These are phyloP conservation scores for Taphrina confusa DNA, from an alignment of 1,139 yeast genomes.

Conservation along the genomic window DNA sequence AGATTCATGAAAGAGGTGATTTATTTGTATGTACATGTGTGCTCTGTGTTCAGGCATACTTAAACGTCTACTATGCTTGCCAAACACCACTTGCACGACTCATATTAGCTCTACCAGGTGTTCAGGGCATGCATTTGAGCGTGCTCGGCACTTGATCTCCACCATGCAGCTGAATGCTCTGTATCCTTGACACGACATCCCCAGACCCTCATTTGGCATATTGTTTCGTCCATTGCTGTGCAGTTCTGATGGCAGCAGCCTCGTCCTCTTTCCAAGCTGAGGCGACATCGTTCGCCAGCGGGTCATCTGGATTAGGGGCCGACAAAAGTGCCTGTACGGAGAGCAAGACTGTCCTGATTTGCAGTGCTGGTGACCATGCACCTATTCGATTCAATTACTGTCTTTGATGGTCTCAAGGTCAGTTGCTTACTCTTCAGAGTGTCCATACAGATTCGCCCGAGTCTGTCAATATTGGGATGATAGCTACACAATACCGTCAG, in stretches of 20 bases:
- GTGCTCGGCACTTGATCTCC: too few relatives aligned
- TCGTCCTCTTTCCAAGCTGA: constrained; percentile 93
- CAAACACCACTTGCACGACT: too few relatives aligned
- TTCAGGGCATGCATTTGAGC: too few relatives aligned
- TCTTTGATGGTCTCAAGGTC: not conserved
- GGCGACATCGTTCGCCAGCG: constrained; percentile 96
- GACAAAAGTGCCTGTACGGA: constrained; percentile 92
- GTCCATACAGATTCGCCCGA: constrained; percentile 93
- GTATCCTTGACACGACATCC: too few relatives aligned
- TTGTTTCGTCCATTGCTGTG: constrained; percentile 41
- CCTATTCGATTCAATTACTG: constrained; percentile 42
- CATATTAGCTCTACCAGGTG: too few relatives aligned
- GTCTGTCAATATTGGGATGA: constrained; percentile 93
- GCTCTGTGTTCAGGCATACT: too few relatives aligned
- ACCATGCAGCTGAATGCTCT: too few relatives aligned
- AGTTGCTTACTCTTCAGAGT: constrained; percentile 68
- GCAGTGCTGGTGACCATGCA: constrained; percentile 97
- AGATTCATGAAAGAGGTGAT: too few relatives aligned
- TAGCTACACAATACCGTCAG: constrained; percentile 49
- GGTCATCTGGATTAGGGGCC: constrained; percentile 98
- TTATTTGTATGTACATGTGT: too few relatives aligned
- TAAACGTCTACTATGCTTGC: too few relatives aligned
- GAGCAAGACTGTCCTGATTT: constrained; percentile 87
- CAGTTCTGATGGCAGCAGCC: constrained; percentile 65
- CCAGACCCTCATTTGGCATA: constrained; percentile 38